Base-by-base conservation (phyloP, 257 asterid genomes). In the Apocynum venetum region DNA sequence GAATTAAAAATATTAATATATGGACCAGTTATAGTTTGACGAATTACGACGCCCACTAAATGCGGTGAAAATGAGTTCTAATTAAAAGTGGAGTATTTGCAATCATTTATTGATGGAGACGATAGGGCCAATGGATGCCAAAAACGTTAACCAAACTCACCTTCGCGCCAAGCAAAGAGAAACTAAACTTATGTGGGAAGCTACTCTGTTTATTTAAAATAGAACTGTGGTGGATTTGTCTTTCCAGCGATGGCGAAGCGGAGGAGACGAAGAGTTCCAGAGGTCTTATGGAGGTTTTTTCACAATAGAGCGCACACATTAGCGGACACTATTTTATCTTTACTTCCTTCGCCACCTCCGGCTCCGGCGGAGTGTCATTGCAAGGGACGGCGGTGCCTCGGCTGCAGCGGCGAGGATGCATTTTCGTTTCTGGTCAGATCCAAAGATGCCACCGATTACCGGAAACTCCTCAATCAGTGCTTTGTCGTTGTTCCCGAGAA, bases 211-310 rank as follows among this genome's bases (percentile, higher is more conserved):
- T 6, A 5, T 5, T n/a, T 17, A 56, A 65, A 38, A 65, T 38
- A 41, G 35, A 17, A 7, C 7, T n/a, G 52, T 8, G 35, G 15
- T 13, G 35, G 53, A 2, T 43, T 19, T 8, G 5, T 6, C 44
- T 20, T 40, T 20, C 20, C 38, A 10, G 60, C 82, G 64, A 90
- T 86, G 96, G 83, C 83, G 76, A 76, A 43, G 76, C 70, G 59
- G 38, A 47, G 56, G 76, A 61, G 77, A 40, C 76, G 71, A 72
- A 79, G 88, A 78, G 92, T 89, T 63, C 98, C 97, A 25, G 88
- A 85, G 80, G 88, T 89, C 47, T 84, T 92, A 14, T 94, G 95
- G 96, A 82, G 89, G 56, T 64, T 89, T 40, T 94, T 91, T 88
- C 82, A 77, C 66, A 51, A 84, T 79, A 89, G 93, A 13, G 97